Evolutionary conservation across 306 rosid genomes (phyloP), one percentile per base, ranked within the genome.

Genomic region (Cucurbita moschata): DNA sequence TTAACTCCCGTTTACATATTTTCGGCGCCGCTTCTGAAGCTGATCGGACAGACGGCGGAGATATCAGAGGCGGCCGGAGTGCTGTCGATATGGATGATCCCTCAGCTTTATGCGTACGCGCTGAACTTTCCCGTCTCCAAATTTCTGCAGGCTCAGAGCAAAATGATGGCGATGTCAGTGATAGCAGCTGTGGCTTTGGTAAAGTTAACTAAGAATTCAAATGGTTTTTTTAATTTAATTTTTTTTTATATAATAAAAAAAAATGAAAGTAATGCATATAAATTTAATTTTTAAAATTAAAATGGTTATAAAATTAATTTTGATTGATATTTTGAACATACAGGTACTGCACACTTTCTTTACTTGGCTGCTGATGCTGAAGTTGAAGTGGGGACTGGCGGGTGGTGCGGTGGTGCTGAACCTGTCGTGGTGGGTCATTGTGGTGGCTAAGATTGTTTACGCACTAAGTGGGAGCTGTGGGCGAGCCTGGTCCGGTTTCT

Each of bases 141-240:
- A 86, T 93, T 93, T 63, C 74, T 93, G 72, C 98, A 90, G 78
- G 42, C 98, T 21, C 96, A 93, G 82, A 93, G 98, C 86, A 90
- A 74, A 86, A 88, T 93, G 55, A 87, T 87, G 96, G 97, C 72
- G 13, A 93, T 93, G 96, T 90, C 98, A 7, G 78, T 73, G 71
- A 90, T 93, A 10, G n/a, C 97, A 0, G 89, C 79, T 10, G 89
- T 44, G 59, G 84, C 61, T 59, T 79, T 93, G 84, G 81, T 60
- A 30, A 30, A 26, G 26, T 26, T 26, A 26, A 26, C 26, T 1
- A 26, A 26, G 26, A 26, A 26, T 26, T 26, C 26, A 26, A 26
- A 26, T 26, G 26, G 26, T 26, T 26, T 26, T 26, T 26, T 26
- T 26, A 26, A 26, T 26, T 26, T 26, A 26, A 23, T 23, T 23